Evolutionary conservation across 257 asterid species (phyloP).

Genomic region (Plantago elongata): DNA sequence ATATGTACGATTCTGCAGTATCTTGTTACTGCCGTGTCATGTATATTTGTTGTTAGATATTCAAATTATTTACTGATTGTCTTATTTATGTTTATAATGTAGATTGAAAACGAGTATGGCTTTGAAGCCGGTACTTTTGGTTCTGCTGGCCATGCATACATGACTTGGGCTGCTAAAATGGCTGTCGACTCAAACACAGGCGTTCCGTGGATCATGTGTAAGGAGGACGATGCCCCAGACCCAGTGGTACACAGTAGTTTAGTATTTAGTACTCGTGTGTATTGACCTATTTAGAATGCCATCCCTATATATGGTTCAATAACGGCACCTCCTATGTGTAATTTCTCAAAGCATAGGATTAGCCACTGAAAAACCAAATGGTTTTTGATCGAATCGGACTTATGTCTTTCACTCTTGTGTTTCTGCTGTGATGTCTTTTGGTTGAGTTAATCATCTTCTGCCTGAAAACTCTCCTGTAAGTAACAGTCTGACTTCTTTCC

Average conservation of each 20-base stretch:
- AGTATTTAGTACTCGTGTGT: too few relatives aligned
- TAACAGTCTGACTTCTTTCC: conserved; percentile 1
- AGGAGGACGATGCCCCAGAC: conserved; percentile 93
- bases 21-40: too few relatives aligned
- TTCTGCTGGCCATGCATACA: conserved; percentile 64
- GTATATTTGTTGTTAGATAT: too few relatives aligned
- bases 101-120: conserved; percentile 98
- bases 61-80: background rate
- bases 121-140: conserved; percentile 50
- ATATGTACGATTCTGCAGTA: too few relatives aligned
- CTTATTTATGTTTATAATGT: conserved; percentile 16
- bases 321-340: background rate
- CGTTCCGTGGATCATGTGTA: conserved; percentile 98
- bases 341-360: background rate
- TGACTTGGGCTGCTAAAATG: conserved; percentile 97
- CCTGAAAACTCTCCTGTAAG: conserved; percentile 9
- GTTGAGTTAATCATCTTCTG: background rate
- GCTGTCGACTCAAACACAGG: conserved; percentile 70
- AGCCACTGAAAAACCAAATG: background rate
- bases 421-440: background rate
- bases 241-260: conserved; percentile 54
- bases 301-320: too few relatives aligned
- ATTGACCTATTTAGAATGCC: too few relatives aligned
- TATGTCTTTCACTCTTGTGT: background rate
- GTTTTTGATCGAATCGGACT: background rate